These are phyloP conservation scores for Diaporthe humulicola DNA, from an alignment of 2,329 filamentous ascomycete species.

Conservation along the genomic window DNA sequence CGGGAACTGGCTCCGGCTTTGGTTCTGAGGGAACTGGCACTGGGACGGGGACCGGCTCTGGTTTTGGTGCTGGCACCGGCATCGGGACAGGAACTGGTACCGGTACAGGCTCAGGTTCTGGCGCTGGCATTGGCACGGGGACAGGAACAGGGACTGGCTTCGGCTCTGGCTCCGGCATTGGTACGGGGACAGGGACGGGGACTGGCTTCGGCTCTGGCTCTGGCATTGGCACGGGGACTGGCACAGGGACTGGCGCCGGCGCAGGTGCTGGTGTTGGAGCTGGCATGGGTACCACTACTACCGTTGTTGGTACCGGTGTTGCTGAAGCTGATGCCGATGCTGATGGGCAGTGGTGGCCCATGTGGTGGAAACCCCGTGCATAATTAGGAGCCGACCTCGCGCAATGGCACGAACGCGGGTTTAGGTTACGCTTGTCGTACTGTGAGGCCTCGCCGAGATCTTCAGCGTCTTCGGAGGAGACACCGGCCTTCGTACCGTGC, in stretches of 20 bases:
- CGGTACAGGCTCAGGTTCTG: too few species aligned
- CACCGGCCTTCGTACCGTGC: too few species aligned
- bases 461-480: too few species aligned
- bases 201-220: neutral
- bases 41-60: neutral
- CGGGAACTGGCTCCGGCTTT: neutral
- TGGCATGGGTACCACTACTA: neutral
- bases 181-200: neutral
- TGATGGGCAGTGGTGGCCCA: neutral
- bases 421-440: neutral
- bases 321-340: neutral
- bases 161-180: neutral
- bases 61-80: neutral
- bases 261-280: neutral
- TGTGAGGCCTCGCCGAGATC: neutral
- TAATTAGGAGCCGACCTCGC: neutral
- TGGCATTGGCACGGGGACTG: neutral
- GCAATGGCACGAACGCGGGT: neutral
- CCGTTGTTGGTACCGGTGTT: neutral
- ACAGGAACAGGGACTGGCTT: neutral
- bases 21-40: neutral
- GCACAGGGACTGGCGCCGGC: neutral
- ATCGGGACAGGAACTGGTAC: neutral
- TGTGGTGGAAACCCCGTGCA: neutral
- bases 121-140: neutral